phyloP scores from a whole-genome alignment of 768 basidiomycete genomes.

The Panaeolus cyanescens region DNA sequence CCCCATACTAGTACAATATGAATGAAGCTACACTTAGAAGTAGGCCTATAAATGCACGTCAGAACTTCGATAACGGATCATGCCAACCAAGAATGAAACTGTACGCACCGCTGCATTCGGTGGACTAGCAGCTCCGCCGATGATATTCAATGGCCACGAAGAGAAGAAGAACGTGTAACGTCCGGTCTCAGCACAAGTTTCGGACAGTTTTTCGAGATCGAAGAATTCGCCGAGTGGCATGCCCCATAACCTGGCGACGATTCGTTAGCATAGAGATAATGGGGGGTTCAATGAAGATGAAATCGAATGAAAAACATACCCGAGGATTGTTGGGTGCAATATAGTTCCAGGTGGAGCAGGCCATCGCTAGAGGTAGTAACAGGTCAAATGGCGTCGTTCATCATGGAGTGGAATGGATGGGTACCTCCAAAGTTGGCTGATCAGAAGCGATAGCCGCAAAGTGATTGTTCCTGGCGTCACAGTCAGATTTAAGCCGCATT shows the following conservation, averaged over 20 bases:
- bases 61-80: background rate
- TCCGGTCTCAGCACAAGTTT: constrained; percentile 54
- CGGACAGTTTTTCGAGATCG: constrained; percentile 64
- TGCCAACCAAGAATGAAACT: background rate
- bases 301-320: constrained; percentile 42
- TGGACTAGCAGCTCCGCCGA: constrained; percentile 70
- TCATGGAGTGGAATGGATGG: no score
- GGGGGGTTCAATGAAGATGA: no score
- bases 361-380: constrained; percentile 37
- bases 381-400: no score
- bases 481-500: no score
- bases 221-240: constrained; percentile 82
- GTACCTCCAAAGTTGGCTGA: constrained; percentile 67
- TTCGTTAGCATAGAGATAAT: background rate
- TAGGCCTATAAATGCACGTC: constrained; percentile 23
- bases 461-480: constrained; percentile 77
- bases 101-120: constrained; percentile 67
- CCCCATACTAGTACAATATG: no score
- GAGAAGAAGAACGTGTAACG: constrained; percentile 78
- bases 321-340: constrained; percentile 66
- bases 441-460: constrained; percentile 72
- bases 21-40: constrained; percentile 27
- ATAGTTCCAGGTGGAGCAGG: constrained; percentile 46
- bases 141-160: constrained; percentile 73
- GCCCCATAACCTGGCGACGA: constrained; percentile 55